phyloP scores from a whole-genome alignment of 108 stramenopile species.

The Parmales sp. region DNA sequence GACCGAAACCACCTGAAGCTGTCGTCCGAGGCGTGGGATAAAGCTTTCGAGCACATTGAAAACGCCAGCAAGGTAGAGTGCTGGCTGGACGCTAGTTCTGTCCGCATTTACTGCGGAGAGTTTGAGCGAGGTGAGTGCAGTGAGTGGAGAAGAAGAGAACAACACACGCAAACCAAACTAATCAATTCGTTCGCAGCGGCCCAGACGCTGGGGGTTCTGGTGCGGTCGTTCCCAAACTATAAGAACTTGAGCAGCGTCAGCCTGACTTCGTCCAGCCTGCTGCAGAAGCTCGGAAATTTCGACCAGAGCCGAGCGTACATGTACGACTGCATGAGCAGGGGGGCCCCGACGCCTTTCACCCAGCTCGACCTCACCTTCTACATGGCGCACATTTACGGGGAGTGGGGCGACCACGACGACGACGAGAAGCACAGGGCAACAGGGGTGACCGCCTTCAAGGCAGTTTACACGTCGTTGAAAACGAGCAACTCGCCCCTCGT shows the following conservation, averaged over 20 bases:
- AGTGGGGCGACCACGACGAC: conserved; percentile 1
- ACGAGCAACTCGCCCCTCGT: not conserved
- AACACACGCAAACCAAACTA: no score
- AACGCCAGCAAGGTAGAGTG: conserved; percentile 12
- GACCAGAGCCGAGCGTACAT: conserved; percentile 7
- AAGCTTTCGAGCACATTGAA: conserved; percentile 9
- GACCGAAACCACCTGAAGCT: conserved; percentile 2
- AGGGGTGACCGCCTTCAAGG: not conserved
- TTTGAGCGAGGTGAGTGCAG: no score
- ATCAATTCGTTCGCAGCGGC: no score
- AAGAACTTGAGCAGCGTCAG: not conserved
- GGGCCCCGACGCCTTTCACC: conserved; percentile 9
- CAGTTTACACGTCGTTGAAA: not conserved
- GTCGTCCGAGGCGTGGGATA: conserved; percentile 2
- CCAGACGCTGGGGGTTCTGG: not conserved
- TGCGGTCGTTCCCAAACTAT: conserved; percentile 9
- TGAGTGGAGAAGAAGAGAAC: no score
- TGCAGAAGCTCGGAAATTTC: not conserved
- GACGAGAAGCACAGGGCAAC: not conserved
- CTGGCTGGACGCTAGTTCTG: not conserved
- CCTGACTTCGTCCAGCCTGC: not conserved
- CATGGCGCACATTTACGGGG: not conserved
- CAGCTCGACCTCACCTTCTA: conserved; percentile 11
- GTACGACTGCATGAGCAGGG: conserved; percentile 4
- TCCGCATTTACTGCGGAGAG: not conserved